A percentile compares a stretch with the other conserved stretches of the same genome.
These are phyloP conservation scores for Penicillium daleae DNA, from an alignment of 495 filamentous ascomycete species.

Conservation along the genomic window DNA sequence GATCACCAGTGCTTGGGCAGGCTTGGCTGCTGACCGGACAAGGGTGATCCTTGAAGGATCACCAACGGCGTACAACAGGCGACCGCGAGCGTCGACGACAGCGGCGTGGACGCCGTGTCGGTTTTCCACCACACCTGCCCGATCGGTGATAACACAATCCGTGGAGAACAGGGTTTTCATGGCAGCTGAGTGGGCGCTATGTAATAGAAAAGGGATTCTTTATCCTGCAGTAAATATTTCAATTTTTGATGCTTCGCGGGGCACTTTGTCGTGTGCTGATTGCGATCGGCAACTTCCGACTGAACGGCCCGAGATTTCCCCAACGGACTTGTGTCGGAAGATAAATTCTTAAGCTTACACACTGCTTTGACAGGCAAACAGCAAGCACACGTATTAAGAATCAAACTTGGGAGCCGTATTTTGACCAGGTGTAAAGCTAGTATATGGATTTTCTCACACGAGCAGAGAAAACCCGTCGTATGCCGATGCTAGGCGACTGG, in stretches of 20 bases:
- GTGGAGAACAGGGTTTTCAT: conserved; percentile 24
- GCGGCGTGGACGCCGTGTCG: conserved; percentile 43
- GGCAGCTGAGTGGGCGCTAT: not conserved
- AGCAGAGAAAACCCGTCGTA: not conserved
- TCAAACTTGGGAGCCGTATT: not conserved
- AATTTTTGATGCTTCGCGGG: not conserved
- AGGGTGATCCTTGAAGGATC: conserved; percentile 43
- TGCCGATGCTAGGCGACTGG: conserved; percentile 1
- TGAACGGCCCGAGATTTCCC: not conserved
- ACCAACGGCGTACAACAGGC: conserved; percentile 39
- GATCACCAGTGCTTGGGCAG: conserved; percentile 43
- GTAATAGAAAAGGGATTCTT: not conserved
- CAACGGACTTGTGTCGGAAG: not conserved
- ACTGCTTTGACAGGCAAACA: not conserved
- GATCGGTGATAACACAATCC: conserved; percentile 33
- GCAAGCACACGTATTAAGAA: not conserved
- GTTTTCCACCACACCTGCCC: conserved; percentile 41
- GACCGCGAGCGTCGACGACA: conserved; percentile 35
- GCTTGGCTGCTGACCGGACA: conserved; percentile 47
- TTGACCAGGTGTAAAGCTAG: not conserved
- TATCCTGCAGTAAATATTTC: not conserved
- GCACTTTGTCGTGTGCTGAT: conserved; percentile 3
- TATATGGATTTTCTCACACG: not conserved
- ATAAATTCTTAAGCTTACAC: not conserved
- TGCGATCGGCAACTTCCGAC: conserved; percentile 11